A percentile compares a stretch with the other conserved stretches of the same genome.
Conservation (phyloP, 345 rosid species). For the Boechera retrofracta region DNA sequence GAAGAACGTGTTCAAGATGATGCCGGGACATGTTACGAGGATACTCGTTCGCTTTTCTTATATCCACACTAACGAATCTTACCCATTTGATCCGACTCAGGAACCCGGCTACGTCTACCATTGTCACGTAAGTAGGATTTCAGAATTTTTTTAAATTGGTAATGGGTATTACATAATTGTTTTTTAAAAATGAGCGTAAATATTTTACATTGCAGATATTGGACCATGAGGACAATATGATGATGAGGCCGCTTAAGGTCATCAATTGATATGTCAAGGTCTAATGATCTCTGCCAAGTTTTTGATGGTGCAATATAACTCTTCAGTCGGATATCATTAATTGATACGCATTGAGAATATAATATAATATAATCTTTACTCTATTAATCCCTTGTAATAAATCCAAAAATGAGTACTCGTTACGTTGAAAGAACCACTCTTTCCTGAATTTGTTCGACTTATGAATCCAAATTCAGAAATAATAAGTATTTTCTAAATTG, state of each 20-base stretch:
- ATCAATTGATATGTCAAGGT: conserved; percentile 39
- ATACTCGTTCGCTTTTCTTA: conserved; percentile 66
- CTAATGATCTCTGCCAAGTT: not conserved
- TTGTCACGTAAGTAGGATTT: conserved; percentile 75
- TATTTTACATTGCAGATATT: conserved; percentile 56
- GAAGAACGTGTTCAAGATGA: conserved; percentile 95
- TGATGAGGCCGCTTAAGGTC: conserved; percentile 87
- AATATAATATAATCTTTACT: not conserved
- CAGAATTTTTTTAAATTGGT: not conserved
- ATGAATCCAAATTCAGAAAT: not conserved
- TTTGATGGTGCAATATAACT: conserved; percentile 7
- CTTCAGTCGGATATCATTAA: not conserved
- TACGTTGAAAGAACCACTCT: not conserved
- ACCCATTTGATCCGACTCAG: conserved; percentile 69
- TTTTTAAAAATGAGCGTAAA: not conserved
- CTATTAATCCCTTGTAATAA: not conserved
- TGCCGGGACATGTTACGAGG: conserved; percentile 69
- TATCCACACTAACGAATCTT: conserved; percentile 71
- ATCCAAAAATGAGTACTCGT: not conserved
- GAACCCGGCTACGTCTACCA: conserved; percentile 95
- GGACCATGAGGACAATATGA: conserved; percentile 90
- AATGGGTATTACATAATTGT: not conserved
- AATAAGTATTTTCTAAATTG: not conserved
- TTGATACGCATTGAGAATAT: not conserved
- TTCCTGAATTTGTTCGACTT: not conserved